Base-by-base conservation (phyloP, 306 rosid species). In the Ceratonia siliqua region DNA sequence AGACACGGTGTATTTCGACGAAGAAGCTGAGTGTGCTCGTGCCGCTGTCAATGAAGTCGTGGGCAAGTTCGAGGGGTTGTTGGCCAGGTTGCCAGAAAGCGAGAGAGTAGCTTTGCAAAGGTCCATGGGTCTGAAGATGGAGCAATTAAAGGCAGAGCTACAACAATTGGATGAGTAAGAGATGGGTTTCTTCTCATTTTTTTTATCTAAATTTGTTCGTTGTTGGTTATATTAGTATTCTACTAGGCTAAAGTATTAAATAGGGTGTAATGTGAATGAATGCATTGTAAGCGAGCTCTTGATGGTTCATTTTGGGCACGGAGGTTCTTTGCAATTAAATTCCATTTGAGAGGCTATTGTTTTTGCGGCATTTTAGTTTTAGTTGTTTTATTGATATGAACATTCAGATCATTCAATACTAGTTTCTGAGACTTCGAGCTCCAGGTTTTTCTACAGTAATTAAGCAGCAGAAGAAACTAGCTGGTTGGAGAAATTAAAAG, bases 21-120 rank as follows among this genome's bases (percentile, higher is more conserved):
- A 94, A 56, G 98, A 94, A 73, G 98, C 97, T 0, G 97, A 90
- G 80, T 91, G 97, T 79, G 97, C 96, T n/a, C 92, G 98, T 36
- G 86, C 78, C 46, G 94, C 93, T 2, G 97, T 83, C 62, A 78
- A 84, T 14, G 92, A 91, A 57, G 96, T 91, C 5, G 3, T 91
- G 45, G 72, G 73, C 10, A 42, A 79, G 88, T 94, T 80, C 48
- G 89, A 90, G 2, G 88, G 79, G 18, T 76, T 94, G 28, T 62
- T 83, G 75, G 87, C 81, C 1, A 91, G 79, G 89, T 76, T 87
- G 76, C 41, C 96, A 0, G 95, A 94, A 68, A 83, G 33, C 72
- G 87, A 87, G 30, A 87, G 52, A 59, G 83, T 81, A 13, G 95
- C 88, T 52, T 46, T 91, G 81, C 92, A 81, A 85, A 90, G 97